Conservation (phyloP, 2,329 filamentous ascomycete genomes). For the Trichoderma sp. region DNA sequence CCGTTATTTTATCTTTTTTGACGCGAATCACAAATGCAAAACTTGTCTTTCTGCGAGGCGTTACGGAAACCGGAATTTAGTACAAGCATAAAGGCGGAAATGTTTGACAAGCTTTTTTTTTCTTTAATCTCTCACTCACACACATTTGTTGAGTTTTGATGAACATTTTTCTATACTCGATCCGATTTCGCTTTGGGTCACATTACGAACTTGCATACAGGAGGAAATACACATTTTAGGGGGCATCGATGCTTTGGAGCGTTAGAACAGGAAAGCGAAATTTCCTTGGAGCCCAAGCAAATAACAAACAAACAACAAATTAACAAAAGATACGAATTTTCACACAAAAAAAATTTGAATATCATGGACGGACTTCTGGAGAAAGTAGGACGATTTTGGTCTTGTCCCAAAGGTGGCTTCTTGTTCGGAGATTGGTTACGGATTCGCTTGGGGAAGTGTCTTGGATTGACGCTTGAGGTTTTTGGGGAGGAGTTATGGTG, state of each 20-base stretch:
- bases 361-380: not conserved
- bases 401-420: not conserved
- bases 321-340: not conserved
- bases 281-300: conserved; percentile 6
- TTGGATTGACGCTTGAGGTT: not conserved
- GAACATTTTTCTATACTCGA: not conserved
- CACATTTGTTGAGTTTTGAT: not conserved
- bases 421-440: conserved; percentile 3
- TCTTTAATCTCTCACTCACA: not conserved
- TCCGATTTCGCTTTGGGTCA: not conserved
- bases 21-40: conserved; percentile 11
- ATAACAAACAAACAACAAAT: not conserved
- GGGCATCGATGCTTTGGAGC: not conserved
- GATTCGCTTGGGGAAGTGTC: not conserved
- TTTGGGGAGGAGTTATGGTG: not conserved
- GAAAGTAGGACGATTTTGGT: not conserved
- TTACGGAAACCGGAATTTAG: conserved; percentile 14
- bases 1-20: not conserved
- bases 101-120: conserved; percentile 15
- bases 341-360: not conserved
- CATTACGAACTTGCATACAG: conserved; percentile 19
- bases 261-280: not conserved
- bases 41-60: conserved; percentile 20
- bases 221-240: conserved; percentile 15
- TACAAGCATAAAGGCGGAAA: conserved; percentile 19